These are phyloP conservation scores for Tricholoma terreum DNA, from an alignment of 768 basidiomycete species.

Conservation along the genomic window DNA sequence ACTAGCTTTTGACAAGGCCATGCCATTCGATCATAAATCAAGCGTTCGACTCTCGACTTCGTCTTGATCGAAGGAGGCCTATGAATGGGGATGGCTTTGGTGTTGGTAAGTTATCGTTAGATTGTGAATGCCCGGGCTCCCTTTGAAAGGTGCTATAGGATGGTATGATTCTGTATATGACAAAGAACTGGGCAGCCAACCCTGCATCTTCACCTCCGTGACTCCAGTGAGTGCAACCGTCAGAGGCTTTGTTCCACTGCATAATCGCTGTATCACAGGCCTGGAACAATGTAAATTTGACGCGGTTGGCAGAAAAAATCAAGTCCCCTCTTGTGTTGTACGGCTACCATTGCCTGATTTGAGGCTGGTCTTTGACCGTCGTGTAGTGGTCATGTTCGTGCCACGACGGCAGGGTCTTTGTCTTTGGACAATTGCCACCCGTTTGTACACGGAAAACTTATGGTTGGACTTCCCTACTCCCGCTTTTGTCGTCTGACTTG, in stretches of 20 bases:
- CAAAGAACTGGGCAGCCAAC: conserved; percentile 79
- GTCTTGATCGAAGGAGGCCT: conserved; percentile 77
- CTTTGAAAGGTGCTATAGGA: conserved; percentile 40
- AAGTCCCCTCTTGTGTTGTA: conserved; percentile 94
- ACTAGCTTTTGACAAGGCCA: conserved; percentile 84
- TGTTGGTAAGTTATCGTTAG: conserved; percentile 57
- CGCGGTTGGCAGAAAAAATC: conserved; percentile 95
- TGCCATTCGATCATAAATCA: conserved; percentile 97
- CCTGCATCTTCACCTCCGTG: conserved; percentile 94
- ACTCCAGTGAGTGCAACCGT: conserved; percentile 63
- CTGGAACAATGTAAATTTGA: conserved; percentile 95
- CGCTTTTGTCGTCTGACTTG: neutral
- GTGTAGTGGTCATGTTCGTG: conserved; percentile 82
- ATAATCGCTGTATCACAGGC: conserved; percentile 47
- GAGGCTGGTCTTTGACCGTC: neutral
- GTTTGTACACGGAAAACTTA: conserved; percentile 86
- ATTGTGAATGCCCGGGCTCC: neutral
- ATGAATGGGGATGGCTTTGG: conserved; percentile 97
- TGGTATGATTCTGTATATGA: conserved; percentile 93
- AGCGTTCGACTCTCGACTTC: conserved; percentile 90
- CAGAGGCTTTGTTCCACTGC: neutral
- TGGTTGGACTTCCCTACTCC: conserved; percentile 50
- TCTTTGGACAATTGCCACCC: conserved; percentile 95
- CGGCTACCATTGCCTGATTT: conserved; percentile 19
- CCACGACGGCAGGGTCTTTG: conserved; percentile 89